These are phyloP conservation scores for Nemania abortiva DNA, from an alignment of 2,329 filamentous ascomycete species.

Conservation along the genomic window DNA sequence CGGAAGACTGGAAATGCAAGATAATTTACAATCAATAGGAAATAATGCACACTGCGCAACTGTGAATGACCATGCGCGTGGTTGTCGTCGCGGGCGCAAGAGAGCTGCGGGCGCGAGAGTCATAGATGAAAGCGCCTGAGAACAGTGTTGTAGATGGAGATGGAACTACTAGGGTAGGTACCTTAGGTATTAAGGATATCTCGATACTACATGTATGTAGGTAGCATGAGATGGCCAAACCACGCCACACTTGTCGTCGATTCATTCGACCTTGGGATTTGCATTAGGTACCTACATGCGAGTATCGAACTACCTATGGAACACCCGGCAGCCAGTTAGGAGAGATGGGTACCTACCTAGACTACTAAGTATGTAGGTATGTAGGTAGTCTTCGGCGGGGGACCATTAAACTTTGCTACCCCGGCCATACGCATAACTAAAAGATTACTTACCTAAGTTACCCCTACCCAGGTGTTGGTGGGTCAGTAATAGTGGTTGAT, in stretches of 20 bases:
- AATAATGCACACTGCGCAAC: not conserved
- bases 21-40: not conserved
- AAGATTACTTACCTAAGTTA: not conserved
- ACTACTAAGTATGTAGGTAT: not conserved
- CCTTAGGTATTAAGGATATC: no score
- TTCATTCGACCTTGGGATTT: slow-evolving; percentile 31
- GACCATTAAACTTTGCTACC: no score
- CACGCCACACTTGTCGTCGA: slow-evolving; percentile 39
- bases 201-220: no score
- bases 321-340: not conserved
- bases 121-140: not conserved
- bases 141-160: not conserved
- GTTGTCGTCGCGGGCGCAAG: not conserved
- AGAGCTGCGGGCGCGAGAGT: not conserved
- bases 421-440: no score
- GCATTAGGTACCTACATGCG: slow-evolving; percentile 12
- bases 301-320: not conserved
- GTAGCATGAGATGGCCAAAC: not conserved
- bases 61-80: not conserved
- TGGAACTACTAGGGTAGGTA: no score
- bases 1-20: not conserved
- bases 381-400: no score
- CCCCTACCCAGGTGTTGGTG: not conserved
- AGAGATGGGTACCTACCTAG: not conserved
- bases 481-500: no score